These are phyloP conservation scores for Pyrus pyrifolia DNA, from an alignment of 306 rosid species.

Conservation along the genomic window DNA sequence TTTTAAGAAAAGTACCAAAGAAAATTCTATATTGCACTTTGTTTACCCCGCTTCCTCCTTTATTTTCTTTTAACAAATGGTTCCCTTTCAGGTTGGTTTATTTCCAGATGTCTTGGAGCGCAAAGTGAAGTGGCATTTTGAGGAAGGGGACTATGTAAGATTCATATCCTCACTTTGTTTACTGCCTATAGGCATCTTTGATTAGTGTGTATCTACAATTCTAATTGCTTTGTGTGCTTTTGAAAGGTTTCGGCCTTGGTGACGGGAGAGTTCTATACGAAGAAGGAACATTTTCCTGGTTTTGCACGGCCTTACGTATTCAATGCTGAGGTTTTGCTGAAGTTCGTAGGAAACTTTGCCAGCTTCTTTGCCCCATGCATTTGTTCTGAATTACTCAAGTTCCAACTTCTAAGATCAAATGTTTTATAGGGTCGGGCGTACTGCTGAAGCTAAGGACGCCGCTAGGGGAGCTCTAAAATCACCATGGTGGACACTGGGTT, in stretches of 20 bases:
- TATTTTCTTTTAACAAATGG: not conserved
- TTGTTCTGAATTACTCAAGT: conserved; percentile 15
- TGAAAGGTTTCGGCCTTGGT: conserved; percentile 86
- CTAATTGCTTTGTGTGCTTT: conserved; percentile 15
- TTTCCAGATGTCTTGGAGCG: conserved; percentile 95
- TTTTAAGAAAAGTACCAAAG: conserved; percentile 56
- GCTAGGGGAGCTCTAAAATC: conserved; percentile 89
- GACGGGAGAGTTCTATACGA: conserved; percentile 88
- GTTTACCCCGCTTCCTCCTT: not conserved
- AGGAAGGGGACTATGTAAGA: conserved; percentile 85
- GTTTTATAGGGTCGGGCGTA: conserved; percentile 66
- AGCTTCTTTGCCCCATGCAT: not conserved
- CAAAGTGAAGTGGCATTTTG: conserved; percentile 73
- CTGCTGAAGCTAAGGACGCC: conserved; percentile 83
- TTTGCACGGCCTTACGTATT: conserved; percentile 88
- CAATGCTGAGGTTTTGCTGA: conserved; percentile 84
- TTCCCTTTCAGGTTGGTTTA: conserved; percentile 71
- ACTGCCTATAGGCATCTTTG: conserved; percentile 7
- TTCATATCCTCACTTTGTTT: conserved; percentile 5
- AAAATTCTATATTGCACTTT: not conserved
- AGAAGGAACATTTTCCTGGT: conserved; percentile 93
- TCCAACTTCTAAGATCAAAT: conserved; percentile 16
- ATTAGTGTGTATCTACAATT: not conserved
- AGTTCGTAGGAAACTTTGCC: conserved; percentile 41
- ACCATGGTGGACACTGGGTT: conserved; percentile 98